Conservation (phyloP, 176 grass and related monocot genomes). For the Phoenix dactylifera region DNA sequence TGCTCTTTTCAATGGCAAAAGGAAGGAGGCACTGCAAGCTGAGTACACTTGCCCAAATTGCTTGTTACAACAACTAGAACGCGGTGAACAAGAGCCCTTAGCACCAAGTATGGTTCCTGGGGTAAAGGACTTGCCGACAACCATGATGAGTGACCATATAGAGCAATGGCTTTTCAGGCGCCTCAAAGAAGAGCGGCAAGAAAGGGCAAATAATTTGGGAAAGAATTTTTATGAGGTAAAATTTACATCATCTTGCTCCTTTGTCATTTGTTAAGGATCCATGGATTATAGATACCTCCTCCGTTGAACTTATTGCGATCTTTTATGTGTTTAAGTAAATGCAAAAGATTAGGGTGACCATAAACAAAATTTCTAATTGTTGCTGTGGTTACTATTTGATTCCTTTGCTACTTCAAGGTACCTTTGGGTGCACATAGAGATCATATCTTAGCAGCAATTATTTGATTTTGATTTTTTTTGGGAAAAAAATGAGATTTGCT, state of each 20-base stretch:
- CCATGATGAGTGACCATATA: conserved; percentile 78
- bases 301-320: no score
- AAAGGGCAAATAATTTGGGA: conserved; percentile 42
- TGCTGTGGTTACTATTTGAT: no score
- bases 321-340: no score
- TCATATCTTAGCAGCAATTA: no score
- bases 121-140: conserved; percentile 62
- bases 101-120: conserved; percentile 42
- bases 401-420: no score
- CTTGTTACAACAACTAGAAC: conserved; percentile 54
- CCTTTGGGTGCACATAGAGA: no score
- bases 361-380: no score
- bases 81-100: conserved; percentile 22
- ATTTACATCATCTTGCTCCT: neutral
- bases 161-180: conserved; percentile 60
- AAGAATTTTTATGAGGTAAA: conserved; percentile 72
- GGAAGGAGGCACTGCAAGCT: conserved; percentile 35
- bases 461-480: no score
- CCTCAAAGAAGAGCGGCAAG: conserved; percentile 54
- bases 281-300: no score
- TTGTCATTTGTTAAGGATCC: no score
- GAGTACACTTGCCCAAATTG: conserved; percentile 85
- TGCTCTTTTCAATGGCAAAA: conserved; percentile 81
- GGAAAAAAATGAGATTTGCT: no score
- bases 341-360: no score